Evolutionary conservation across 2,329 filamentous ascomycete species (phyloP).

Genomic region (Fusarium heterosporum): DNA sequence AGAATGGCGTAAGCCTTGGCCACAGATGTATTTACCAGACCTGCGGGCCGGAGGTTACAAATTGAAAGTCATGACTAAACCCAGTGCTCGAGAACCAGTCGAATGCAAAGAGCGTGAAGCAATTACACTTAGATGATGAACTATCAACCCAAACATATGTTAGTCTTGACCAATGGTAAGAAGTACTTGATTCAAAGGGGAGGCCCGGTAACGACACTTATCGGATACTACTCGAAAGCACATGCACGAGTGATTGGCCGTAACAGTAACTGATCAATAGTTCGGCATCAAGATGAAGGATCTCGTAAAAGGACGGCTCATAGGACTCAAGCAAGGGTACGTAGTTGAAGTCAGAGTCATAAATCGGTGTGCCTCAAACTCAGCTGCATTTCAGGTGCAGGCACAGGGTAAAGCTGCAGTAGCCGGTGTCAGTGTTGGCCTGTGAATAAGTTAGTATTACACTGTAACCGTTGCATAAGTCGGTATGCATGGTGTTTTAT

Average conservation of each 20-base stretch:
- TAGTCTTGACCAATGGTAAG: neutral
- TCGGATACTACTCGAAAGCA: slow-evolving; percentile 1
- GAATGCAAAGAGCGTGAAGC: neutral
- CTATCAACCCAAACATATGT: neutral
- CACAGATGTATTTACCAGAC: neutral
- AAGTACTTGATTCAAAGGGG: neutral
- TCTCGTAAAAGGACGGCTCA: neutral
- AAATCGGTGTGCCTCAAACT: slow-evolving; percentile 5
- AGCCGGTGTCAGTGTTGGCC: neutral
- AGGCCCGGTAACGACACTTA: neutral
- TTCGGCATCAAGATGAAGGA: neutral
- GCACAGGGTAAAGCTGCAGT: slow-evolving; percentile 7
- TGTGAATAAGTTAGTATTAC: neutral
- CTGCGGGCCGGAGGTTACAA: neutral
- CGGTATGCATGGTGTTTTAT: neutral
- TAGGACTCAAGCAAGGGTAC: neutral
- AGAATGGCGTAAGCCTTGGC: neutral
- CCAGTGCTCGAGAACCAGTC: neutral
- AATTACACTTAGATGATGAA: neutral
- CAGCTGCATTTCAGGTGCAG: neutral
- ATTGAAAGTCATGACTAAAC: neutral
- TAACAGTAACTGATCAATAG: neutral
- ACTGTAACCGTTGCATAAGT: neutral
- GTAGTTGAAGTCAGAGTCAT: neutral
- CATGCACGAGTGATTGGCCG: slow-evolving; percentile 28